phyloP scores from a whole-genome alignment of 1,139 yeast genomes.

The Taphrina populina region DNA sequence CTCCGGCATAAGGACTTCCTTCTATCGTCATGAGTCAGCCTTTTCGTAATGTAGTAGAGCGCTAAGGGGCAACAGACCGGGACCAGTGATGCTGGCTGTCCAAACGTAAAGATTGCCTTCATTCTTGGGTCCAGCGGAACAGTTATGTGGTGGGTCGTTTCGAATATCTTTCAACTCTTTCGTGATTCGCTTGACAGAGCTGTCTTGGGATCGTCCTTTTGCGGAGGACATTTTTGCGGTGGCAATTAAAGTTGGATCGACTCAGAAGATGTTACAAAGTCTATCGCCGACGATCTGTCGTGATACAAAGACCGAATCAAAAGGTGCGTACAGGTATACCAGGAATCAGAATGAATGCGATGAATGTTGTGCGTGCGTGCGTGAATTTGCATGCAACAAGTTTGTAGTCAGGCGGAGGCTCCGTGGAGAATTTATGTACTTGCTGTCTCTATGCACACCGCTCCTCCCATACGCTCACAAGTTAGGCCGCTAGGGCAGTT shows the following conservation, averaged over 20 bases:
- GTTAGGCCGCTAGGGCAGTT: conserved; percentile 9
- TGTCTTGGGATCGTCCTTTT: conserved; percentile 14
- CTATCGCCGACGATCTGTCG: too few relatives aligned
- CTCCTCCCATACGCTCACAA: too few relatives aligned
- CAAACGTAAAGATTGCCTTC: conserved; percentile 57
- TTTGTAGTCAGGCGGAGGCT: too few relatives aligned
- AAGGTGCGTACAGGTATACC: too few relatives aligned
- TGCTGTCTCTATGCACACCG: too few relatives aligned
- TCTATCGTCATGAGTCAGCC: not conserved
- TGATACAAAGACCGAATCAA: too few relatives aligned
- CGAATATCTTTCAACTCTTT: conserved; percentile 25
- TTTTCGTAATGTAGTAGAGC: not conserved
- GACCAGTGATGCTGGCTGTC: conserved; percentile 65
- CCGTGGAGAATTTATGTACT: too few relatives aligned
- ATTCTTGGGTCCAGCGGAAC: conserved; percentile 54
- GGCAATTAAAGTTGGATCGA: not conserved
- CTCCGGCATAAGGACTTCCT: conserved; percentile 23
- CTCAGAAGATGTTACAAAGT: too few relatives aligned
- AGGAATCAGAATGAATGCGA: too few relatives aligned
- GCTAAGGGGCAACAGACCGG: conserved; percentile 51
- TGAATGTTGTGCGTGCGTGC: too few relatives aligned
- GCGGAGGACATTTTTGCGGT: not conserved
- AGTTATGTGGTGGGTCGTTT: conserved; percentile 27
- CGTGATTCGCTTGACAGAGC: conserved; percentile 22
- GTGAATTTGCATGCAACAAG: too few relatives aligned